Percentiles rank a stretch among this genome's conserved stretches.
Evolutionary conservation across 192 early-diverging fungal genomes (phyloP).

Genomic region (Backusella sp.): DNA sequence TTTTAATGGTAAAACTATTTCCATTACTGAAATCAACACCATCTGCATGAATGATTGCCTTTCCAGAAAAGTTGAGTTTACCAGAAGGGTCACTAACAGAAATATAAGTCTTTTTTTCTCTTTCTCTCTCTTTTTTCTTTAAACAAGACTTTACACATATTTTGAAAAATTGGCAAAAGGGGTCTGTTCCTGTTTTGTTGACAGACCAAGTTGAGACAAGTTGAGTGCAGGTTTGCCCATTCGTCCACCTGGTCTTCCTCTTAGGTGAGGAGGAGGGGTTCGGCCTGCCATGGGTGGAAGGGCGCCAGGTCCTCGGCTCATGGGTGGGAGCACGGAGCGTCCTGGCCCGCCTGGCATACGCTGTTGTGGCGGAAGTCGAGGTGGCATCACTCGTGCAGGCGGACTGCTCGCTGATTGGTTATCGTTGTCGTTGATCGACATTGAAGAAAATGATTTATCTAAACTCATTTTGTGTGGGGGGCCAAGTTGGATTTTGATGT

Average conservation of each 20-base stretch:
- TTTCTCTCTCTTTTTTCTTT: neutral
- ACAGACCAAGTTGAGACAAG: slow-evolving; percentile 28
- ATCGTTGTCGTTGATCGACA: slow-evolving; percentile 21
- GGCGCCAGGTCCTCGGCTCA: slow-evolving; percentile 13
- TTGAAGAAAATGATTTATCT: slow-evolving; percentile 20
- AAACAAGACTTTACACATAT: slow-evolving; percentile 54
- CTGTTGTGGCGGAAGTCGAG: neutral
- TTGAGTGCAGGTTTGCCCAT: slow-evolving; percentile 22
- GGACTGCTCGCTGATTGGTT: neutral
- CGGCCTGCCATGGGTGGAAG: slow-evolving; percentile 21
- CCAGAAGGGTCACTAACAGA: slow-evolving; percentile 71
- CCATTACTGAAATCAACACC: slow-evolving; percentile 93
- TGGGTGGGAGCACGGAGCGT: slow-evolving; percentile 28
- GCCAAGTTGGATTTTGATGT: neutral
- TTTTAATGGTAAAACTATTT: slow-evolving; percentile 83
- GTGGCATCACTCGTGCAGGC: neutral
- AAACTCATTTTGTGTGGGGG: slow-evolving; percentile 17
- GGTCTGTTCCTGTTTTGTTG: slow-evolving; percentile 32
- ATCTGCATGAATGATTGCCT: slow-evolving; percentile 85
- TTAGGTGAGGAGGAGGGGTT: neutral
- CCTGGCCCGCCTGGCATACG: neutral
- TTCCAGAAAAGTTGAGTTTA: slow-evolving; percentile 88
- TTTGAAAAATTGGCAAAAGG: slow-evolving; percentile 68
- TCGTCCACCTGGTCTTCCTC: slow-evolving; percentile 15
- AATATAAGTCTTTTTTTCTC: neutral